Evolutionary conservation across 2,329 filamentous ascomycete genomes (phyloP).

Genomic region (Aspergillus melleus): DNA sequence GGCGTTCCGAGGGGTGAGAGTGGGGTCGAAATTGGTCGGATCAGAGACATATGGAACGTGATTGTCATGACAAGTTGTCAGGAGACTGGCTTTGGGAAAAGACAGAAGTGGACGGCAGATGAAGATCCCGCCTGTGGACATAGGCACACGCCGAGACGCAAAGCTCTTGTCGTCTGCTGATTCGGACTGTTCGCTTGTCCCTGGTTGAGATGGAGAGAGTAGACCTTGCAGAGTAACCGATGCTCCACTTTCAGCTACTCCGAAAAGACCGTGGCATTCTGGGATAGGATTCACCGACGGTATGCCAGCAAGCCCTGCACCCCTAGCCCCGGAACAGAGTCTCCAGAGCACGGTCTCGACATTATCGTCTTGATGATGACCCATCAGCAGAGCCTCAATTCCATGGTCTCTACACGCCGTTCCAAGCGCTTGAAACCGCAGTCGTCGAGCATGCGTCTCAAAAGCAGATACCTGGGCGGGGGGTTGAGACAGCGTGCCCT

Average conservation of each 20-base stretch:
- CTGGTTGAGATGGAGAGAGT: background rate
- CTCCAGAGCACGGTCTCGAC: constrained; percentile 87
- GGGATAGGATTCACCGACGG: constrained; percentile 68
- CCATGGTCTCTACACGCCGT: constrained; percentile 53
- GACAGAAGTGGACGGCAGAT: constrained; percentile 40
- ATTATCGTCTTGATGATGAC: constrained; percentile 87
- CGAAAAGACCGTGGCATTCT: constrained; percentile 75
- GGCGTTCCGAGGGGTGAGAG: constrained; percentile 77
- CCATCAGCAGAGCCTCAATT: constrained; percentile 68
- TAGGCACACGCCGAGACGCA: constrained; percentile 2
- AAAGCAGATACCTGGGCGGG: constrained; percentile 55
- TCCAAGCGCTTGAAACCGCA: constrained; percentile 73
- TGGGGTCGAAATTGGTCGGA: constrained; percentile 74
- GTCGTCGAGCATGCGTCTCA: constrained; percentile 72
- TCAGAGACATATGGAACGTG: constrained; percentile 79
- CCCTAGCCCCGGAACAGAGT: constrained; percentile 64
- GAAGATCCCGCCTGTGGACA: constrained; percentile 37
- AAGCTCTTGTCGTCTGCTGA: background rate
- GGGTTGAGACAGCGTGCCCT: constrained; percentile 3
- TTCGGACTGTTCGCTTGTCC: background rate
- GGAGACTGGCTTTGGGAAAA: constrained; percentile 67
- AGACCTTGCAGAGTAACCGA: constrained; percentile 28
- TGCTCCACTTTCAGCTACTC: constrained; percentile 66
- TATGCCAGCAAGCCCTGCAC: constrained; percentile 74
- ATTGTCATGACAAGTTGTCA: constrained; percentile 65